Conservation (phyloP, 768 basidiomycete species). For the Trametes meyenii region DNA sequence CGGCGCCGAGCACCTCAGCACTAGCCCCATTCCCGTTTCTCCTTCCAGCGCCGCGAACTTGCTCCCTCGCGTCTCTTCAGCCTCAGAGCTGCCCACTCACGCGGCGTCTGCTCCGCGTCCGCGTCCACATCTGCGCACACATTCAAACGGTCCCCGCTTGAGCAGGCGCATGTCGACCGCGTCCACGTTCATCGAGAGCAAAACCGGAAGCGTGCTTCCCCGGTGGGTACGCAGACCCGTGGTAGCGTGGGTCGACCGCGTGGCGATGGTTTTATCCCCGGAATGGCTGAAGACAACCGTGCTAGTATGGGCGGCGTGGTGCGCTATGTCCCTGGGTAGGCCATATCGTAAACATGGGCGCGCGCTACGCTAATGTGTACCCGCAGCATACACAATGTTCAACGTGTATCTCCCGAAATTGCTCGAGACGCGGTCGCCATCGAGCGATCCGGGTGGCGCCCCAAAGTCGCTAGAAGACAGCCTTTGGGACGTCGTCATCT, state of each 20-base stretch:
- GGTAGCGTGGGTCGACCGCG: constrained; percentile 68
- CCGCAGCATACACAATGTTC: constrained; percentile 83
- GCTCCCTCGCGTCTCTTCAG: constrained; percentile 3
- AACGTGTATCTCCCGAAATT: constrained; percentile 90
- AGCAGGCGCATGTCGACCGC: constrained; percentile 21
- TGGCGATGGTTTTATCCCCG: constrained; percentile 70
- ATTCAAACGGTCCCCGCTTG: constrained; percentile 10
- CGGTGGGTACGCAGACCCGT: constrained; percentile 59
- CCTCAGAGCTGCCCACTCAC: not conserved
- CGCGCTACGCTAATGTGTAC: not conserved
- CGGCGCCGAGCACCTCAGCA: not conserved
- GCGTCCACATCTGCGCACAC: not conserved
- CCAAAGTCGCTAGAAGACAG: constrained; percentile 59
- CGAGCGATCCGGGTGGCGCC: constrained; percentile 22
- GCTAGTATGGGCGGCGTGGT: constrained; percentile 81
- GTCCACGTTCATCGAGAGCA: constrained; percentile 47
- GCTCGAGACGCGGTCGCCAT: constrained; percentile 58
- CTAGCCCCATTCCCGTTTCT: not conserved
- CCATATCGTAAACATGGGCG: constrained; percentile 26
- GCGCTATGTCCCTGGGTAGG: constrained; percentile 71
- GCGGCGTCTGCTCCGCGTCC: not conserved
- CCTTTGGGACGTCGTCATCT: constrained; percentile 86
- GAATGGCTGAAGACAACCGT: constrained; percentile 79
- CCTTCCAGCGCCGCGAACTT: not conserved
- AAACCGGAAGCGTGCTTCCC: constrained; percentile 50